Evolutionary conservation across 192 early-diverging fungal genomes (phyloP), one percentile per base, ranked within the genome.

Genomic region (Backusella westeae): DNA sequence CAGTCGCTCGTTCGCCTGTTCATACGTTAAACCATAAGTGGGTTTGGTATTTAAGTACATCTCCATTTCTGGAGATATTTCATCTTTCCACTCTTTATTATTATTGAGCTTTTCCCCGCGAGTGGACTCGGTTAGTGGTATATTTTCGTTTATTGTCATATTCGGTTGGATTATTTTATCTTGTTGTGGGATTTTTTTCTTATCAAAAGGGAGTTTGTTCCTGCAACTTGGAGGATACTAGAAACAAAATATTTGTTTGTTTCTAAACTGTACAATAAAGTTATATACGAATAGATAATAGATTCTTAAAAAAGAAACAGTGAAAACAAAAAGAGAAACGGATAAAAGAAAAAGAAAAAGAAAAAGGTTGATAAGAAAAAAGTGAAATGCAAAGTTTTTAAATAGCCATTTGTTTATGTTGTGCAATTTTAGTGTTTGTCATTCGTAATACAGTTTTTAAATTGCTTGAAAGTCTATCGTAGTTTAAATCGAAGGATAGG

Each of bases 31-130:
- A 42, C 93, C 93, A n/a, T 87, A 78, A 3, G 78, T 77, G 6
- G 92, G 92, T 67, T 87, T 81, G 9, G 93, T 93, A 52, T 90
- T 81, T 34, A 93, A 77, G 9, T 87, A 74, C 19, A 79, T 56
- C 44, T 91, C 90, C 9, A 87, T 75, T 26, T 92, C 84, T 44
- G 86, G 84, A 0, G 83, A 44, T 34, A 89, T 78, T 42, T 86
- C 81, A 77, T 86, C 82, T 17, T 82, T 35, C 53, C 84, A 56
- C 23, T 36, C 59, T 39, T 79, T 63, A 66, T 72, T 81, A 67
- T 44, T 39, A 29, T 59, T 38, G 44, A 63, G 56, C 1, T 56
- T 36, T 67, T 76, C 44, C 0, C 19, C 36, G 34, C 17, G 52
- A 32, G 73, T 14, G 1, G 69, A 39, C 2, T 42, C 38, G n/a